Base-by-base conservation (phyloP, 2,329 filamentous ascomycete genomes). In the Clonostachys rhizophaga region DNA sequence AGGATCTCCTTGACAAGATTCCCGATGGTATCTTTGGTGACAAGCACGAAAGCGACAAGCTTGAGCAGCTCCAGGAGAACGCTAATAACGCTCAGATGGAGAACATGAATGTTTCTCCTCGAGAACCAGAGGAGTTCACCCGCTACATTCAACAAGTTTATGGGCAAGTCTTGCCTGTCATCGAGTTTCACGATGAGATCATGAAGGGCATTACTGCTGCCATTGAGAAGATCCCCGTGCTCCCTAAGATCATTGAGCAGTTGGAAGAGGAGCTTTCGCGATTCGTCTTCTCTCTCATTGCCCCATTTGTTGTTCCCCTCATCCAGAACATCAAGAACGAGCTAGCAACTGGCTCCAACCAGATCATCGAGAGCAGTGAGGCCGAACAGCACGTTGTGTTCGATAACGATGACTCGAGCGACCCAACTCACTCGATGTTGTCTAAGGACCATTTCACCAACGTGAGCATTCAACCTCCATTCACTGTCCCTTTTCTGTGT, bases 381-480 rank as follows among this genome's bases (percentile, higher is more conserved):
- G 81, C 86, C 45, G 86, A 95, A 71, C 91, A 96, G 69, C 83
- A 87, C 58, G 79, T 95, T 55, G 90, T 96, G 44, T 96, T 96
- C 67, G 69, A 87, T 41, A 84, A 96, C 54, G 86, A 95, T 59
- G 52, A 78, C 45, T 87, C 73, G 52, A 83, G 82, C 17, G 86
- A 96, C 59, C 92, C 91, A 0, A 96, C 91, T 2, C 91, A 96
- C 71, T 95, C 89, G 17, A 96, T 96, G 91, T 74, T 96, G 45
- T 91, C 90, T 49, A 96, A 96, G 71, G 91, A 96, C 59, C 91
- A 96, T 68, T 96, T 96, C 66, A 88, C 86, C 53, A 95, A 95
- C 60, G 75, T 86, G 64, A 67, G 75, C 57, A 18, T 6, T 18
- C 39, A 11, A 13, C 16, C 16, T 6, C 17, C 37, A 24, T 30